These are phyloP conservation scores for Picea abies DNA, from an alignment of 83 land plant genomes.

Conservation along the genomic window DNA sequence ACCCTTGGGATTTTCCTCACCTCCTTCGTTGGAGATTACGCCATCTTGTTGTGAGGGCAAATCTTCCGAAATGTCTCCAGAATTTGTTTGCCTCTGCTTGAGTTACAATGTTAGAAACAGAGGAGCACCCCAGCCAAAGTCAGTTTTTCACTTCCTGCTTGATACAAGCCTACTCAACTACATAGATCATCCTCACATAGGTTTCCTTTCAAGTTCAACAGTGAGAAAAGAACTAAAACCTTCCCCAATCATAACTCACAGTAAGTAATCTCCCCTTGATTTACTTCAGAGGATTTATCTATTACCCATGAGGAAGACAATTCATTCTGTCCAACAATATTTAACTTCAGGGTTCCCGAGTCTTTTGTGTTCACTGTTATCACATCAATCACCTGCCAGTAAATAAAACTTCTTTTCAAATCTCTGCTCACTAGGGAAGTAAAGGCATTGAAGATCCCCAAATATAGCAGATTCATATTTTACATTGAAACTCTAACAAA, in stretches of 20 bases:
- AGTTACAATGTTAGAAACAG: neutral
- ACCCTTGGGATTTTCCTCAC: neutral
- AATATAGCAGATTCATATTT: neutral
- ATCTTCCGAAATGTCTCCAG: neutral
- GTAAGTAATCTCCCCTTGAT: neutral
- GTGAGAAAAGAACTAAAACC: neutral
- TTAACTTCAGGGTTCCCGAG: slow-evolving; percentile 38
- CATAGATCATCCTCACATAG: neutral
- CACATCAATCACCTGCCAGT: slow-evolving; percentile 37
- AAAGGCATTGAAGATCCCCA: neutral
- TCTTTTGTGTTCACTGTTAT: slow-evolving; percentile 33
- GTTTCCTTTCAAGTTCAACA: neutral
- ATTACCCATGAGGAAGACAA: slow-evolving; percentile 49
- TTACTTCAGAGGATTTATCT: slow-evolving; percentile 18
- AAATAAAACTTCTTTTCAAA: neutral
- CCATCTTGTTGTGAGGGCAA: neutral
- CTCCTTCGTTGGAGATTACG: neutral
- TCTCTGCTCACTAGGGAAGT: neutral
- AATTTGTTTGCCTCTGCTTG: neutral
- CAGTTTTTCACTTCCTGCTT: neutral
- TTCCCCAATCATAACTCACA: neutral
- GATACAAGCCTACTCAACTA: neutral
- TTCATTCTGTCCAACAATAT: slow-evolving; percentile 36
- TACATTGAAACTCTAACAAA: no score
- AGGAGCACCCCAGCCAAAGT: neutral